phyloP scores from a whole-genome alignment of 805 yeast genomes.

The Barnettozyma wickerhamii region DNA sequence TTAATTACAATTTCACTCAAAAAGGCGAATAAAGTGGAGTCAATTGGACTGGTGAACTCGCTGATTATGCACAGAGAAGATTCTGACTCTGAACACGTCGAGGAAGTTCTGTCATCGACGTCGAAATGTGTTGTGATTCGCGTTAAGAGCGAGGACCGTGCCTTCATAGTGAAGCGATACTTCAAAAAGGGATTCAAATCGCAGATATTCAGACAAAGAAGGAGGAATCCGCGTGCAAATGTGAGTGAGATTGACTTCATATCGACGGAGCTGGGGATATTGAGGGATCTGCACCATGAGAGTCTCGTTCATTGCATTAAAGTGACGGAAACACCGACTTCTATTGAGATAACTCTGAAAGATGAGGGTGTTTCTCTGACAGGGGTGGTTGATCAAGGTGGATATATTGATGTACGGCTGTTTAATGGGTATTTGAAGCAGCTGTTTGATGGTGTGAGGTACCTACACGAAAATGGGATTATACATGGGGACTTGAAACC shows the following conservation, averaged over 20 bases:
- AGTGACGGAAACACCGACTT: neutral
- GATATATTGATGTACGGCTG: conserved; percentile 42
- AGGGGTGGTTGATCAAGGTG: conserved; percentile 49
- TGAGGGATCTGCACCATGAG: neutral
- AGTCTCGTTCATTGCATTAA: conserved; percentile 1
- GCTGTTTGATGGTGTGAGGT: conserved; percentile 50
- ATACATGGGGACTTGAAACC: conserved; percentile 65
- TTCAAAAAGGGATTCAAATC: conserved; percentile 9
- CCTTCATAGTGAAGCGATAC: conserved; percentile 6
- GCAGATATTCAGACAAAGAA: conserved; percentile 4
- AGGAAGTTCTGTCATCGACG: neutral
- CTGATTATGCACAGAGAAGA: neutral
- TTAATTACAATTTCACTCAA: conserved; percentile 1
- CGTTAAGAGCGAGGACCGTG: no score
- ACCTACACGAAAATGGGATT: conserved; percentile 52
- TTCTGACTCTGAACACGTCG: neutral
- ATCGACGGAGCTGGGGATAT: conserved; percentile 1
- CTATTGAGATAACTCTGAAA: conserved; percentile 6
- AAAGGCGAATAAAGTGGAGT: neutral
- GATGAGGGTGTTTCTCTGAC: conserved; percentile 6
- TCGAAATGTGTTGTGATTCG: neutral
- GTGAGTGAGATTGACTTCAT: conserved; percentile 28
- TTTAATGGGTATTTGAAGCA: conserved; percentile 36
- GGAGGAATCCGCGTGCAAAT: neutral
- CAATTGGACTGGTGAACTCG: neutral